phyloP scores from a whole-genome alignment of 805 yeast genomes.

The Yarrowia divulgata region DNA sequence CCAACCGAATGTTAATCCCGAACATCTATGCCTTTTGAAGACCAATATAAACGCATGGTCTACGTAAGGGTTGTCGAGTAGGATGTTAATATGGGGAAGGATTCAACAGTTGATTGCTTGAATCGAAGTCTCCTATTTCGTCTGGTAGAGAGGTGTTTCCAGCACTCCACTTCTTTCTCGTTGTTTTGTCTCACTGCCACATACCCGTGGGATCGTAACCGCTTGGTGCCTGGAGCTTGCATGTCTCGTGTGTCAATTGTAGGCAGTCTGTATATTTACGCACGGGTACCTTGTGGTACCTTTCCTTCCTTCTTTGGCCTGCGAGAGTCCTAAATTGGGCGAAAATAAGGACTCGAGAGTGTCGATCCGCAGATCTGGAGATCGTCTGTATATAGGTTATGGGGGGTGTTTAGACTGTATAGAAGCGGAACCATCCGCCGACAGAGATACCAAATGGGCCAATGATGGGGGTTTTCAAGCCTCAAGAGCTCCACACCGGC shows the following conservation, averaged over 20 bases:
- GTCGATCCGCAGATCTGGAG: conserved; percentile 21
- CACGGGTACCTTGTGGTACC: conserved; percentile 19
- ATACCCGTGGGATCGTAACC: conserved; percentile 5
- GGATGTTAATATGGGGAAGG: not conserved
- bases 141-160: not conserved
- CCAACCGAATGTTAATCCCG: conserved; percentile 26
- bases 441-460: conserved; percentile 1
- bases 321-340: conserved; percentile 5
- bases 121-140: not conserved
- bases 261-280: not conserved
- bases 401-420: conserved; percentile 17
- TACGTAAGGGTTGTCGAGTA: not conserved
- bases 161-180: not conserved
- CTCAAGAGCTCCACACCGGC: not conserved
- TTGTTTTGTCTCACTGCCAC: conserved; percentile 8
- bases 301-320: conserved; percentile 18
- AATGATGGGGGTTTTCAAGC: conserved; percentile 1
- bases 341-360: not conserved
- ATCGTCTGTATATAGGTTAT: conserved; percentile 5
- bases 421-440: not conserved
- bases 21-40: conserved; percentile 22
- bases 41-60: conserved; percentile 17
- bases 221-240: conserved; percentile 27
- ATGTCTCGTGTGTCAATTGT: conserved; percentile 12
- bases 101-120: not conserved